phyloP scores from a whole-genome alignment of 1,284 basidiomycete species.

The Inonotus hispidus region DNA sequence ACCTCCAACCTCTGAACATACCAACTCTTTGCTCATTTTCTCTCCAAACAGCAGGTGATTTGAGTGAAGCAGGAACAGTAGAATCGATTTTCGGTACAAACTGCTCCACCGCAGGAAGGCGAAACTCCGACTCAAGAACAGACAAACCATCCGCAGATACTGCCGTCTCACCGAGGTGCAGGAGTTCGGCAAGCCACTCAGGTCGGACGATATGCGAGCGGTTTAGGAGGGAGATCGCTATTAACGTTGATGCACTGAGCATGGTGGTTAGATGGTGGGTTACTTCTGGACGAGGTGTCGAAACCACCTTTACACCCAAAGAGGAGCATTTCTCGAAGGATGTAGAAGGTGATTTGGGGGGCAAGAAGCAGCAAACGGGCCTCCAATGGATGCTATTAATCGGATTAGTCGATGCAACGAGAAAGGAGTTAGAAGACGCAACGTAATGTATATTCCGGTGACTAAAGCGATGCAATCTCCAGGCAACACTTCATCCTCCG shows the following conservation, averaged over 20 bases:
- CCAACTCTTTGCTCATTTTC: slow-evolving; percentile 53
- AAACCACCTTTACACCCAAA: slow-evolving; percentile 53
- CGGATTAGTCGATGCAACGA: slow-evolving; percentile 4
- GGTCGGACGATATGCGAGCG: slow-evolving; percentile 50
- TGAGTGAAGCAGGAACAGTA: slow-evolving; percentile 40
- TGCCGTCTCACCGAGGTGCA: slow-evolving; percentile 40
- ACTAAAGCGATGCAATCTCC: slow-evolving; percentile 49
- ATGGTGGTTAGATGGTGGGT: slow-evolving; percentile 58
- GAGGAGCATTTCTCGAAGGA: slow-evolving; percentile 43
- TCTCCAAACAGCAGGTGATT: slow-evolving; percentile 53
- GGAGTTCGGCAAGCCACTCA: slow-evolving; percentile 57
- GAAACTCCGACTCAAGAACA: slow-evolving; percentile 43
- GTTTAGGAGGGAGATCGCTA: slow-evolving; percentile 52
- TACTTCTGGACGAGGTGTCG: slow-evolving; percentile 36
- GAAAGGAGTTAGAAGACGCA: slow-evolving; percentile 27
- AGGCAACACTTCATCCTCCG: slow-evolving; percentile 35
- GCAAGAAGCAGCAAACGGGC: slow-evolving; percentile 44
- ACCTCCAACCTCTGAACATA: slow-evolving; percentile 46
- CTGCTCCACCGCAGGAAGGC: slow-evolving; percentile 45
- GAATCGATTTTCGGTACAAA: slow-evolving; percentile 52
- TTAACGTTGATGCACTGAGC: slow-evolving; percentile 40
- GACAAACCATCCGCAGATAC: slow-evolving; percentile 21
- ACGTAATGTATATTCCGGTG: slow-evolving; percentile 37
- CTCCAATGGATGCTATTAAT: slow-evolving; percentile 47
- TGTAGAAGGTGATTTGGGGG: slow-evolving; percentile 27